Conservation (phyloP, 176 grass and related monocot species). For the Ensete ventricosum region DNA sequence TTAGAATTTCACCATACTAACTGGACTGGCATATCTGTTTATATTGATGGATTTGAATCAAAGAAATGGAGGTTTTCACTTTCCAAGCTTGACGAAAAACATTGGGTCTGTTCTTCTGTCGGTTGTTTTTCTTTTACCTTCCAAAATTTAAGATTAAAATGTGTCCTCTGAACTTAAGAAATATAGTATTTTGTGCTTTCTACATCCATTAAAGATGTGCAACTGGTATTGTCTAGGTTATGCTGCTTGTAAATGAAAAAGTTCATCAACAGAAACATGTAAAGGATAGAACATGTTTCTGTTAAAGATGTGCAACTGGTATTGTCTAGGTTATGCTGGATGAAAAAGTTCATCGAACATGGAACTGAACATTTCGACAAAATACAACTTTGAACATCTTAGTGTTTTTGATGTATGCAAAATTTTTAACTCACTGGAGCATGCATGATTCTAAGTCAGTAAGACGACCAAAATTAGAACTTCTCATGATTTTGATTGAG, state of each 20-base stretch:
- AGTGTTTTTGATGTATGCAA: neutral
- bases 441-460: no score
- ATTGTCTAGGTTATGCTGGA: neutral
- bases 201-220: neutral
- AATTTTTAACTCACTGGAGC: neutral
- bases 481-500: no score
- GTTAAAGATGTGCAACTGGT: neutral
- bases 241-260: neutral
- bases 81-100: conserved; percentile 14
- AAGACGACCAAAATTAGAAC: no score
- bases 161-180: neutral
- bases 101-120: conserved; percentile 11
- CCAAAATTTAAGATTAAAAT: neutral
- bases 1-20: conserved; percentile 61
- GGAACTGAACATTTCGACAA: neutral
- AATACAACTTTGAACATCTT: neutral
- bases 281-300: neutral
- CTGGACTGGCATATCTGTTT: conserved; percentile 44
- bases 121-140: neutral
- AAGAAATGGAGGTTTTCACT: conserved; percentile 36
- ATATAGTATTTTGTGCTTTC: neutral
- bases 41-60: conserved; percentile 51
- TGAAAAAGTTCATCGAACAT: neutral
- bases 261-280: neutral
- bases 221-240: neutral